Evolutionary conservation across 768 basidiomycete genomes (phyloP), one percentile per base, ranked within the genome.

Genomic region (Leccinellum rugosiceps): DNA sequence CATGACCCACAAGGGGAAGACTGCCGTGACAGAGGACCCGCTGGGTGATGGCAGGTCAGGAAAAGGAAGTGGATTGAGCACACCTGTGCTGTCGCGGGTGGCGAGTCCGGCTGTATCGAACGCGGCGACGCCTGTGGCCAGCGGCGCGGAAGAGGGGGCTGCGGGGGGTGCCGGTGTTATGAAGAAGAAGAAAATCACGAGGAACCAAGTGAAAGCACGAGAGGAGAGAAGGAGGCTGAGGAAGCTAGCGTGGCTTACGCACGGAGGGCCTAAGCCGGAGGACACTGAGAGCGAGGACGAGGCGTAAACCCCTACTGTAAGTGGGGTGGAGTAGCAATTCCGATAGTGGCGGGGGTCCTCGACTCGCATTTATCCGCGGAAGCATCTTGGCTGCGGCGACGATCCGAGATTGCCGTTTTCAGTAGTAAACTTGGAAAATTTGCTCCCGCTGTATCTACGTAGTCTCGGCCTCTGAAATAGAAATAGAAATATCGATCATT

Each of bases 141-240:
- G 89, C 67, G 92, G 89, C n/a, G 83, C 79, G 45, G 90, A 93
- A 68, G 87, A 84, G 53, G 73, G 71, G 4, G 59, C 69, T 55
- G 69, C 68, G 55, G 70, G 74, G 51, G 71, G 68, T 26, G 65
- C 70, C 41, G 68, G 77, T 38, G 68, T 28, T 48, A 53, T 77
- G 75, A 93, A 88, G 80, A 95, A 94, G 80, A 96, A 96, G 80
- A 96, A 94, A 77, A 38, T 80, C 70, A 92, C 91, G n/a, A 82
- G 91, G 49, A 94, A 94, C 74, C 91, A 96, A 72, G 25, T 88
- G 61, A 98, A 98, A 74, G 92, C 83, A 6, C 87, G 84, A 72
- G 94, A 94, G 72, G 95, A 94, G 72, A 80, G 95, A 58, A 80
- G 91, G 69, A 80, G 86, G 67, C 68, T 85, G 67, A 81, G 92